These are phyloP conservation scores for Debaryomyces maramus DNA, from an alignment of 805 yeast genomes.

Conservation along the genomic window DNA sequence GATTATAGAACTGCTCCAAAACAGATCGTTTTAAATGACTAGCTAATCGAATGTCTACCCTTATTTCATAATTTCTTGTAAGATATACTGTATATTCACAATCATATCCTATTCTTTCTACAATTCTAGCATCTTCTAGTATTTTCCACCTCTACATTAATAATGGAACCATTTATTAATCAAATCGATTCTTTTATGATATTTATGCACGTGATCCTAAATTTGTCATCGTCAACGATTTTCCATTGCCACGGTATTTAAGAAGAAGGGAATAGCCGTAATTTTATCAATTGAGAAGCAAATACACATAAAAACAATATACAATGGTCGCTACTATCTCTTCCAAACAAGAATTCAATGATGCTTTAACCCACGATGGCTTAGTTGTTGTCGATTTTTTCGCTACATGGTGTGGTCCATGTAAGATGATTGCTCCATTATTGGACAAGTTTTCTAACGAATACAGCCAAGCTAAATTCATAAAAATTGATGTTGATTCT, in stretches of 20 bases:
- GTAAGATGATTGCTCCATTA: conserved; percentile 95
- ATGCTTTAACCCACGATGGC: conserved; percentile 60
- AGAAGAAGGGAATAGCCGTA: neutral
- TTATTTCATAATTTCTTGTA: too few species aligned
- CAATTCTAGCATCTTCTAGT: too few species aligned
- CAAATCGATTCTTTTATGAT: too few species aligned
- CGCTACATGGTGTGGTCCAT: conserved; percentile 99
- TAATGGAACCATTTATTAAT: too few species aligned
- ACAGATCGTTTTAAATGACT: conserved; percentile 5
- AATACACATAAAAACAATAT: neutral
- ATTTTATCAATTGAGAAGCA: neutral
- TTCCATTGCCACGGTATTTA: too few species aligned
- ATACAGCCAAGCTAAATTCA: conserved; percentile 69
- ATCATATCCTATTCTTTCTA: too few species aligned
- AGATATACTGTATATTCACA: too few species aligned
- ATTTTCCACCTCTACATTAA: too few species aligned
- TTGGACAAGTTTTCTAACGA: conserved; percentile 75
- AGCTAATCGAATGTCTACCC: too few species aligned
- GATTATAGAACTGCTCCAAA: conserved; percentile 12
- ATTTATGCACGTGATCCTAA: too few species aligned
- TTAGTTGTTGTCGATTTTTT: conserved; percentile 92
- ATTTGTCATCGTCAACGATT: too few species aligned
- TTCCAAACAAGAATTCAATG: conserved; percentile 57
- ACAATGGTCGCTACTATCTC: conserved; percentile 39
- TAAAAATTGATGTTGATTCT: conserved; percentile 91